Base-by-base conservation (phyloP, 371 early-diverging fungal genomes). In the Mortierella sp. region DNA sequence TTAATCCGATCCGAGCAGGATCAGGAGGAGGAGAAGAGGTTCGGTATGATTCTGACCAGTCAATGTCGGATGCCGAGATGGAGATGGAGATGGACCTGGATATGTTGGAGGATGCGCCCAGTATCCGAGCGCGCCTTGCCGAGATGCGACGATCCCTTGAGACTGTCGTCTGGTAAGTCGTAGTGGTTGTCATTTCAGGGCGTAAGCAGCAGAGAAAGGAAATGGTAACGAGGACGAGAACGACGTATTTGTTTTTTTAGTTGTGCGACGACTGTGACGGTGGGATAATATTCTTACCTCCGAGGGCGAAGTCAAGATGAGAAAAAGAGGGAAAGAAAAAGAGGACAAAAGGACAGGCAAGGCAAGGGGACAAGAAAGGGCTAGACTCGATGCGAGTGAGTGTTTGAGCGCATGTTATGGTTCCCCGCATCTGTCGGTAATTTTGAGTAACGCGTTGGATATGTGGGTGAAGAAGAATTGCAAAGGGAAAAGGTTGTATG, bases 1-100 rank as follows among this genome's bases (percentile, higher is more conserved):
- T 81, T 64, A 74, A 81, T 10, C 64, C 55, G 68, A 81, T 65
- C 74, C 76, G 45, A 19, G 14, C 24, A 41, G 10, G 70, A n/a
- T 16, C 43, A n/a, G 37, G 68, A 52, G 34, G 52, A 22, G 34
- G 40, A 4, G 39, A 45, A 3, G 74, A 70, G 41, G 48, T 67
- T 31, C 50, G 68, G 48, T 70, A 66, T 24, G 66, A 68, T 10
- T 69, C 70, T 10, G 79, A 78, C 10, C 43, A 53, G 11, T 58
- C 55, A 4, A 37, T 52, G 7, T 73, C 80, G 48, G 80, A 80
- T 43, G 43, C 47, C 7, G 73, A 72, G 64, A 65, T 76, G 74
- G 82, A 81, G 44, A 34, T 75, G 64, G 66, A 66, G 45, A 55
- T 68, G 39, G 80, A 80, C 39, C 9, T 70, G 53, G 79, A 73